phyloP scores from a whole-genome alignment of 2,329 filamentous ascomycete species.

The Elsinoe fawcettii region DNA sequence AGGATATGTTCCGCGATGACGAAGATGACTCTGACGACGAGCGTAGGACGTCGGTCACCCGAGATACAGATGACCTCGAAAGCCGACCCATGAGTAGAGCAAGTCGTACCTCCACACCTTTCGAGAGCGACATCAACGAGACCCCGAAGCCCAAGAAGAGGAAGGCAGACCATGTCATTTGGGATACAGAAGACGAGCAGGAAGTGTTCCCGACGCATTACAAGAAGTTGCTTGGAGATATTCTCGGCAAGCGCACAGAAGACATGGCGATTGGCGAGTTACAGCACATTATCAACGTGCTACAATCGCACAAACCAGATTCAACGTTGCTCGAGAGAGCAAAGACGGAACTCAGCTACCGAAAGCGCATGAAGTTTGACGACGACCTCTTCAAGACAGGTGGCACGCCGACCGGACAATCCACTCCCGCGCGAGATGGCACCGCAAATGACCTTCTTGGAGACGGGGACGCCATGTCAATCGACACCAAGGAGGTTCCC shows the following conservation, averaged over 20 bases:
- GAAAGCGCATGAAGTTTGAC: constrained; percentile 77
- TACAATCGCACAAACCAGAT: constrained; percentile 34
- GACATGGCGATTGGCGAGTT: constrained; percentile 58
- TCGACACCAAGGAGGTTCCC: constrained; percentile 21
- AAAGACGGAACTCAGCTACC: constrained; percentile 58
- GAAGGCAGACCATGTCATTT: constrained; percentile 33
- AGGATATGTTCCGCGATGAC: constrained; percentile 65
- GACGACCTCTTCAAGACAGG: constrained; percentile 65
- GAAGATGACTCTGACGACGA: constrained; percentile 75
- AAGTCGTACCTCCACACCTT: constrained; percentile 46
- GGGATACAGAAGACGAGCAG: constrained; percentile 44
- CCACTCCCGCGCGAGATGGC: constrained; percentile 19
- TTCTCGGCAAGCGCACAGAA: constrained; percentile 56
- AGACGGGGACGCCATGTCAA: constrained; percentile 11
- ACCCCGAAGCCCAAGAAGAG: constrained; percentile 38
- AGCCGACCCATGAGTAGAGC: constrained; percentile 70
- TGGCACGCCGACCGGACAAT: constrained; percentile 32
- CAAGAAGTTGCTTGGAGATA: constrained; percentile 40
- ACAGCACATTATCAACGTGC: constrained; percentile 48
- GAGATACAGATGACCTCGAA: constrained; percentile 79
- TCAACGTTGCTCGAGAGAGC: constrained; percentile 68
- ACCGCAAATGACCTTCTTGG: constrained; percentile 14
- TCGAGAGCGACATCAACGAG: constrained; percentile 42
- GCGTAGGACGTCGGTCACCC: constrained; percentile 54
- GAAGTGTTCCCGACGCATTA: constrained; percentile 39